These are phyloP conservation scores for Ustilago curta DNA, from an alignment of 1,284 basidiomycete genomes.

Conservation along the genomic window DNA sequence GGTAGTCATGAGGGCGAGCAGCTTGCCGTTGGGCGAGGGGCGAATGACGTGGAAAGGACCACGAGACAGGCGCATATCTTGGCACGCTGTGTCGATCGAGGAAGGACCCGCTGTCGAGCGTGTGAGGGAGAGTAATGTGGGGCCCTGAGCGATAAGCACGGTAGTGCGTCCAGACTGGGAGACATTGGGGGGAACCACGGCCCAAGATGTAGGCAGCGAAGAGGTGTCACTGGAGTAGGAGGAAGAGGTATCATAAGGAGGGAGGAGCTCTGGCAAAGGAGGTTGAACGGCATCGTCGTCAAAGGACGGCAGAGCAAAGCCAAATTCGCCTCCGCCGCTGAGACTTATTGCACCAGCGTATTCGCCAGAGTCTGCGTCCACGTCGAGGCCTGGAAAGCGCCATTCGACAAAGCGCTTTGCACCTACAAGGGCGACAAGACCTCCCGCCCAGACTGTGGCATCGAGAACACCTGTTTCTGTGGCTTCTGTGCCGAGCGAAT, in stretches of 20 bases:
- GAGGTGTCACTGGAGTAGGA: slow-evolving; percentile 6
- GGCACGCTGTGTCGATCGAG: slow-evolving; percentile 44
- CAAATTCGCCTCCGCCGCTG: slow-evolving; percentile 37
- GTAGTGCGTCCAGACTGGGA: slow-evolving; percentile 41
- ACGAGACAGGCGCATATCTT: slow-evolving; percentile 76
- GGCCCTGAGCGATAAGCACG: slow-evolving; percentile 43
- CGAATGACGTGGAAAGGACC: slow-evolving; percentile 89
- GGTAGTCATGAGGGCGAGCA: slow-evolving; percentile 84
- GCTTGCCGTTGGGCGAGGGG: slow-evolving; percentile 91
- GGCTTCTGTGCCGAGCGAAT: slow-evolving; percentile 85
- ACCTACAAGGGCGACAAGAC: slow-evolving; percentile 86
- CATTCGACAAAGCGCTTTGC: slow-evolving; percentile 81
- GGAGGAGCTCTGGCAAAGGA: slow-evolving; percentile 30
- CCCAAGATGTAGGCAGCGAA: slow-evolving; percentile 44
- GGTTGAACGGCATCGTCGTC: slow-evolving; percentile 31
- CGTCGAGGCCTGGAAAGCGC: slow-evolving; percentile 79
- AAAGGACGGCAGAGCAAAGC: slow-evolving; percentile 35
- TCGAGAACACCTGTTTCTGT: slow-evolving; percentile 84
- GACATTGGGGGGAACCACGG: slow-evolving; percentile 35
- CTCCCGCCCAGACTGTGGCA: slow-evolving; percentile 85
- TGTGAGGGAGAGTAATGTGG: slow-evolving; percentile 45
- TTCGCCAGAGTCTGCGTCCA: slow-evolving; percentile 37
- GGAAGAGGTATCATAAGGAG: slow-evolving; percentile 21
- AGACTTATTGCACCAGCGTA: slow-evolving; percentile 30
- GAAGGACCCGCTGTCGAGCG: slow-evolving; percentile 42